Conservation (phyloP, 2,329 filamentous ascomycete species). For the Colletotrichum melonis region DNA sequence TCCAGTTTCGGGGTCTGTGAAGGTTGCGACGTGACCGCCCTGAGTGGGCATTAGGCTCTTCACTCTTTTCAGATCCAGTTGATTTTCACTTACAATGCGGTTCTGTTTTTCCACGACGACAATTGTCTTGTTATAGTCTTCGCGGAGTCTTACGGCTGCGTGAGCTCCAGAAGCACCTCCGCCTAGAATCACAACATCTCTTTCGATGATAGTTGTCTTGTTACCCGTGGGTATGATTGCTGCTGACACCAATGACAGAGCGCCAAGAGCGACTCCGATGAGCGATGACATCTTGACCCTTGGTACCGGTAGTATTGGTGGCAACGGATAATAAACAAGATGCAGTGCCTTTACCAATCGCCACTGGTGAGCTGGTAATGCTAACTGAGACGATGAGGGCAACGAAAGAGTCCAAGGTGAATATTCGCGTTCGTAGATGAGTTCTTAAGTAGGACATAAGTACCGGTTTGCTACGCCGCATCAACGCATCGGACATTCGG, state of each 20-base stretch:
- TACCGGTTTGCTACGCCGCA: background rate
- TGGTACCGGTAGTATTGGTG: background rate
- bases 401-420: no score
- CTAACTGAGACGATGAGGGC: no score
- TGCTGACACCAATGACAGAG: background rate
- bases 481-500: background rate
- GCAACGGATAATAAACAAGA: background rate
- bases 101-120: constrained; percentile 49
- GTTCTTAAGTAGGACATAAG: background rate
- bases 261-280: background rate
- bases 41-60: constrained; percentile 40
- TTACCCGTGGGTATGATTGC: background rate
- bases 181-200: constrained; percentile 50
- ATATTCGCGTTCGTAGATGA: no score
- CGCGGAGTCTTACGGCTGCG: constrained; percentile 49
- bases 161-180: constrained; percentile 51
- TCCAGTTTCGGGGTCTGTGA: constrained; percentile 53
- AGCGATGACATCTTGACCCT: background rate
- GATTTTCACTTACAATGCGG: constrained; percentile 42
- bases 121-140: constrained; percentile 47
- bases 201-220: constrained; percentile 35
- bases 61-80: background rate
- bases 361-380: background rate
- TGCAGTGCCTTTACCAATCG: background rate
- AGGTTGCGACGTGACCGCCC: constrained; percentile 63